phyloP scores from a whole-genome alignment of 768 basidiomycete genomes.

The Suillus cothurnatus region DNA sequence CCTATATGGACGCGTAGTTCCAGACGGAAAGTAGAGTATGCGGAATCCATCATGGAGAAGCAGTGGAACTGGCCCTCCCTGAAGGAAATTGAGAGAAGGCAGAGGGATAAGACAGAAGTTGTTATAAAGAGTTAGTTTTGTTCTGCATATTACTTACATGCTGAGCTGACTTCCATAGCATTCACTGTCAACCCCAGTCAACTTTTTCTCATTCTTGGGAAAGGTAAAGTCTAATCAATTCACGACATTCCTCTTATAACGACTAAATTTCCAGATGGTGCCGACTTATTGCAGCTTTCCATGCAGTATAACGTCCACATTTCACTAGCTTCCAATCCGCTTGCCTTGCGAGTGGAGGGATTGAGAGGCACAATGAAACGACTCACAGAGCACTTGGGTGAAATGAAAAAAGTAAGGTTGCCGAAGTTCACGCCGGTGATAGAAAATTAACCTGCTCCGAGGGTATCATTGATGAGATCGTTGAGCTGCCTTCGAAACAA shows the following conservation, averaged over 20 bases:
- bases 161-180: conserved; percentile 37
- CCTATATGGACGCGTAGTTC: conserved; percentile 34
- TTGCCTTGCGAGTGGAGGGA: conserved; percentile 63
- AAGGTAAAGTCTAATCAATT: conserved; percentile 43
- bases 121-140: conserved; percentile 45
- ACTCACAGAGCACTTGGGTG: conserved; percentile 46
- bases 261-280: conserved; percentile 51
- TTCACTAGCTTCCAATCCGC: conserved; percentile 55
- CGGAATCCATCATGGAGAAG: conserved; percentile 59
- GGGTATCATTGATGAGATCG: conserved; percentile 35
- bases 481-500: conserved; percentile 46
- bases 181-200: conserved; percentile 59
- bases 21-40: conserved; percentile 43
- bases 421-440: conserved; percentile 14
- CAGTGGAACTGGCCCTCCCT: conserved; percentile 73
- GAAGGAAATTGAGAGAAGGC: conserved; percentile 49
- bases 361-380: conserved; percentile 51
- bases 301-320: conserved; percentile 62
- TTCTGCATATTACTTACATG: conserved; percentile 7
- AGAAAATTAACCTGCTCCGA: conserved; percentile 5
- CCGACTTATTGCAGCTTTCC: conserved; percentile 61
- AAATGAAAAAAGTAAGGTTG: conserved; percentile 48
- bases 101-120: conserved; percentile 52
- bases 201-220: conserved; percentile 72
- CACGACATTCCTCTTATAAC: conserved; percentile 9